Conservation (phyloP, 192 early-diverging fungal genomes). For the Backusella parvicylindrica region DNA sequence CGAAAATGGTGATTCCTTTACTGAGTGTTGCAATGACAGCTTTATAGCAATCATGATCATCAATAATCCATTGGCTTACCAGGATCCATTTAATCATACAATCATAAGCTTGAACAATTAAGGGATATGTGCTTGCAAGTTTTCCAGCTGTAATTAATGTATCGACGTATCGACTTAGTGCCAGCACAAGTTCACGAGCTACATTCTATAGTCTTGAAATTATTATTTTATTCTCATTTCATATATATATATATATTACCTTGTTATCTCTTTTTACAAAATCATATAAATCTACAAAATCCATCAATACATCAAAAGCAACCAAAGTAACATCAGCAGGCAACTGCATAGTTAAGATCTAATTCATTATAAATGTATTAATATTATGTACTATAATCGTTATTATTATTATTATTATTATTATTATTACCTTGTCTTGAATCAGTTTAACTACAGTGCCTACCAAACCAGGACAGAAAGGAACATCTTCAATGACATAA, state of each 20-base stretch:
- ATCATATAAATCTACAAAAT: slow-evolving; percentile 59
- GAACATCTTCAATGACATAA: slow-evolving; percentile 73
- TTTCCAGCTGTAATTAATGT: slow-evolving; percentile 47
- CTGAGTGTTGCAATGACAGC: slow-evolving; percentile 67
- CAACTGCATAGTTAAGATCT: slow-evolving; percentile 58
- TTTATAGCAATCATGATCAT: slow-evolving; percentile 64
- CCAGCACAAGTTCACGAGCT: slow-evolving; percentile 63
- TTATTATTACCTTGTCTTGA: slow-evolving; percentile 66
- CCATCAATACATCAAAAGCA: slow-evolving; percentile 62
- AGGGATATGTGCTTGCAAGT: slow-evolving; percentile 49
- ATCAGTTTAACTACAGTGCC: slow-evolving; percentile 65
- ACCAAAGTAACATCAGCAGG: slow-evolving; percentile 55
- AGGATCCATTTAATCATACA: slow-evolving; percentile 73
- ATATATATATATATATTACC: slow-evolving; percentile 30
- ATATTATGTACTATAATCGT: background rate
- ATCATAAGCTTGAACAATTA: slow-evolving; percentile 73
- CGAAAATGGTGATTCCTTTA: slow-evolving; percentile 64
- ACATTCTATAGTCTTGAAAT: slow-evolving; percentile 44
- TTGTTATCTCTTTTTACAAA: slow-evolving; percentile 66
- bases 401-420: too few relatives aligned
- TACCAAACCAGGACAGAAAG: slow-evolving; percentile 69
- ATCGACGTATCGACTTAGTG: slow-evolving; percentile 72
- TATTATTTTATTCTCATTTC: background rate
- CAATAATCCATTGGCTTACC: slow-evolving; percentile 72
- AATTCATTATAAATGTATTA: background rate